Conservation (phyloP, 2,329 filamentous ascomycete species). For the Neopestalotiopsis rosae region DNA sequence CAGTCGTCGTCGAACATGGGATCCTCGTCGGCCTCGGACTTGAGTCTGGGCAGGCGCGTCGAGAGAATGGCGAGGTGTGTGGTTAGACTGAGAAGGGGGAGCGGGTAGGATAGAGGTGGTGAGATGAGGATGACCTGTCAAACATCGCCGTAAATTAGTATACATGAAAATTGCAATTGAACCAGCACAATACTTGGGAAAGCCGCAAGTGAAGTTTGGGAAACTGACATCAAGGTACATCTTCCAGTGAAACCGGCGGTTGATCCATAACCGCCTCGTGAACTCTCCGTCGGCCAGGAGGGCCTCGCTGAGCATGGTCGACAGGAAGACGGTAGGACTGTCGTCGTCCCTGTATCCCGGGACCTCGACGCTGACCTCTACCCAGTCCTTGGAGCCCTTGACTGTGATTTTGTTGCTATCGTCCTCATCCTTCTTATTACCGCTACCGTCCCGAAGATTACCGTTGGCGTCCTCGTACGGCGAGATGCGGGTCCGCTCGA, state of each 20-base stretch:
- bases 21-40: conserved; percentile 92
- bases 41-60: conserved; percentile 81
- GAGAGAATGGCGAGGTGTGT: conserved; percentile 91
- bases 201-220: too few species aligned
- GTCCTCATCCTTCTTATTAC: conserved; percentile 34
- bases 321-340: conserved; percentile 83
- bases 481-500: conserved; percentile 69
- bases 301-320: conserved; percentile 87
- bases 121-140: conserved; percentile 86
- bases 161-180: too few species aligned
- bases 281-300: conserved; percentile 75
- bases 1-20: conserved; percentile 98
- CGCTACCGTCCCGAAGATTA: conserved; percentile 24
- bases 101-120: conserved; percentile 89
- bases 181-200: conserved; percentile 5
- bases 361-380: conserved; percentile 91
- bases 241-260: conserved; percentile 93
- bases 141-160: too few species aligned
- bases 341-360: conserved; percentile 92
- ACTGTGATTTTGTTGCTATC: conserved; percentile 29
- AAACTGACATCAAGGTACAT: conserved; percentile 86
- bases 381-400: conserved; percentile 70
- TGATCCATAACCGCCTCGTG: conserved; percentile 80
- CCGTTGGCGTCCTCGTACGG: conserved; percentile 25
- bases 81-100: conserved; percentile 90